Base-by-base conservation (phyloP, 2,329 filamentous ascomycete species). In the Neopestalotiopsis rosae region DNA sequence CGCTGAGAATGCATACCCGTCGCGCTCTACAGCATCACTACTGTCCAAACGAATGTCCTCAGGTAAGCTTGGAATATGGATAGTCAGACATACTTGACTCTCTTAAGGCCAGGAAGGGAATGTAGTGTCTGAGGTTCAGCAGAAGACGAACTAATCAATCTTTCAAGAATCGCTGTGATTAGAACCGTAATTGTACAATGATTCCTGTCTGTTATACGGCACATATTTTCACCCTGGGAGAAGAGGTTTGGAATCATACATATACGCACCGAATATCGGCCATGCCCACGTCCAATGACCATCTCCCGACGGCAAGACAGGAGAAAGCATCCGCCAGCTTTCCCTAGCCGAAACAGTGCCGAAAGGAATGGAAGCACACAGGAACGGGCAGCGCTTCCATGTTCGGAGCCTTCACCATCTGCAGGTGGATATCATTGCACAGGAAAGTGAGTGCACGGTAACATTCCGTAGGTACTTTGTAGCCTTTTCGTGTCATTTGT, bases 401-500 rank as follows among this genome's bases (percentile, higher is more conserved):
- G 32, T 34, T 20, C 30, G 59, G 32, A 34, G 59, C 28, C 14
- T 30, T 28, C 10, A 20, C 32, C 59, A 13, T 62, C 17, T 62
- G 59, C 32, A 24, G 30, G 59, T 62, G 59, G 59, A 62, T 62
- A 40, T 42, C 32, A 40, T 62, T 38, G 57, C 45, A 52, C 17
- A 52, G 45, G 57, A 28, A 28, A 24, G 9, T 59, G n/a, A 10
- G 24, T 59, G 20, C 45, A 20, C 20, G 45, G 45, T 17, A 52
- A 17, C 14, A 20, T n/a, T 52, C n/a, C 57, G n/a, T 24, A 12
- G 24, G 57, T 30, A 59, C 30, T n/a, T 52, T 17, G 57, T 34
- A 64, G 40, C 38, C n/a, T 20, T 20, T 20, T 20, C 13, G n/a
- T 52, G 38, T 49, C 61, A 64, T 64, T 64, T 64, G 61, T 64